Evolutionary conservation across 108 stramenopile genomes (phyloP), one percentile per base, ranked within the genome.

Genomic region (Asterionellopsis glacialis): DNA sequence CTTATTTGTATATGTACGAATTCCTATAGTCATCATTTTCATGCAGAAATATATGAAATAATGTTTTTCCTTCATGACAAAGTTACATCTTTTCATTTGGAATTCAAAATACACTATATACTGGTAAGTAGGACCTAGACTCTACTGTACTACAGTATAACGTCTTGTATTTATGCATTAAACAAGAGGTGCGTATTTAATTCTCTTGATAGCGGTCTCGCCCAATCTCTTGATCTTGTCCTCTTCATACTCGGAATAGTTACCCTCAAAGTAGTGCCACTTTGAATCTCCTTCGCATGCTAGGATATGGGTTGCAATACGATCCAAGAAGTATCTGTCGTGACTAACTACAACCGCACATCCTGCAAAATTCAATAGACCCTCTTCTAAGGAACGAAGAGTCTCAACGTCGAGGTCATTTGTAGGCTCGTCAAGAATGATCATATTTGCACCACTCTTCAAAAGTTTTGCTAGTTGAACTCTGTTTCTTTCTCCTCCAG

Each of bases 261-360:
- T 95, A 0, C 93, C 93, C n/a, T 87, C 82, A 69, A 88, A 95
- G 57, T 69, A 91, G 55, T 62, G 64, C 65, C 86, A 87, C 28
- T 90, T 85, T 22, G 79, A 78, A 67, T 97, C 95, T 24, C 94
- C 96, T 64, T 98, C 96, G 57, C 96, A 98, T 0, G 95, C 96
- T 9, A 98, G 63, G 43, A 95, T 96, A 65, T 97, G 96, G 0
- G 96, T 98, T 15, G 85, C 83, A 51, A 97, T 70, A 12, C 94
- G 84, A 75, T 98, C 94, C 49, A 98, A 62, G 68, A 98, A 96
- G 73, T 90, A 98, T 11, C 97, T 80, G 70, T 98, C 98, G 73
- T 98, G 98, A 45, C 80, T 83, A 11, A 98, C 95, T 21, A 96
- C 89, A 61, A 98, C 54, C 11, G 95, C 96, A 67, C 91, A 88